A percentile compares a stretch with the other conserved stretches of the same genome.
phyloP scores from a whole-genome alignment of 2,329 filamentous ascomycete genomes.

The Fusarium pininemorale region DNA sequence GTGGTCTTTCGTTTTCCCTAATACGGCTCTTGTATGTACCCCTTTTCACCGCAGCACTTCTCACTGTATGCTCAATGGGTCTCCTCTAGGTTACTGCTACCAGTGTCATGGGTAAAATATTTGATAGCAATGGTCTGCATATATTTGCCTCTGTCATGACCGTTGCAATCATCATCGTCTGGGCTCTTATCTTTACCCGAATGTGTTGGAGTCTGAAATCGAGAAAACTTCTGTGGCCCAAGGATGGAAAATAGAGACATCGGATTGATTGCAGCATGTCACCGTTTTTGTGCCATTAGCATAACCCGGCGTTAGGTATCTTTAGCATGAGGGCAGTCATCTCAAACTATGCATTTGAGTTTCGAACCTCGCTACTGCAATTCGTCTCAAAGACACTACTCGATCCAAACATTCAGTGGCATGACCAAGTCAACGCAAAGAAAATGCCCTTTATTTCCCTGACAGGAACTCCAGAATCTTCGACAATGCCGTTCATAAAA shows the following conservation, averaged over 20 bases:
- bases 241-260: constrained; percentile 54
- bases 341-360: background rate
- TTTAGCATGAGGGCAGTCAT: background rate
- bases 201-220: constrained; percentile 75
- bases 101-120: constrained; percentile 72
- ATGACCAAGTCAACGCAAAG: background rate
- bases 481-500: background rate
- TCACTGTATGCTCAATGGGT: background rate
- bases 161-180: constrained; percentile 70
- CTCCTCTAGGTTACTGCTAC: constrained; percentile 69
- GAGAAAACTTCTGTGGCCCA: constrained; percentile 80
- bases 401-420: background rate
- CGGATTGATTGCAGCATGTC: background rate
- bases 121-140: constrained; percentile 67
- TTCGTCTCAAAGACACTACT: background rate
- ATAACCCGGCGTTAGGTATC: background rate
- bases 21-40: constrained; percentile 69
- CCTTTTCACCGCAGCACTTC: background rate
- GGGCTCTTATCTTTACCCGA: constrained; percentile 72
- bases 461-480: background rate
- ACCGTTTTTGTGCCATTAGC: background rate
- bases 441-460: background rate
- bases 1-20: constrained; percentile 85
- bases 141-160: constrained; percentile 76
- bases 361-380: background rate